Conservation (phyloP, 176 grass and related monocot genomes). For the Triticum dicoccoides region DNA sequence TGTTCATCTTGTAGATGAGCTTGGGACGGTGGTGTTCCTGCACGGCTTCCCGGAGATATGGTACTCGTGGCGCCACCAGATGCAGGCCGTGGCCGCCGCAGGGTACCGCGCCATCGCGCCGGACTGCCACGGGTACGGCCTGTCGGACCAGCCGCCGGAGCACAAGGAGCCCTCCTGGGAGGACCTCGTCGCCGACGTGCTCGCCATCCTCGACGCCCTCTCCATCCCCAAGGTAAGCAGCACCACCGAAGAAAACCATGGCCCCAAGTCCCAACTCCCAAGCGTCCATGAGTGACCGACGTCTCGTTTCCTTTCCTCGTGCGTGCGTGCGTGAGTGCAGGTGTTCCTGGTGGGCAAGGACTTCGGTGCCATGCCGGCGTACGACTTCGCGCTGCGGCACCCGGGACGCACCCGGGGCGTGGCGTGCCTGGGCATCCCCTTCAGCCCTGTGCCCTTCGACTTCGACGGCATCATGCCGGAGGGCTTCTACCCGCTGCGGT, state of each 20-base stretch:
- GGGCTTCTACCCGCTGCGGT: slow-evolving; percentile 62
- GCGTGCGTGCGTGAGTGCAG: too few species aligned
- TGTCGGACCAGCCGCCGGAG: slow-evolving; percentile 46
- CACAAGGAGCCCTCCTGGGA: slow-evolving; percentile 24
- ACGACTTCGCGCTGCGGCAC: slow-evolving; percentile 37
- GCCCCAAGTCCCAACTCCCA: too few species aligned
- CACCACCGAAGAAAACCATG: too few species aligned
- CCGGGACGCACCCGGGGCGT: slow-evolving; percentile 39
- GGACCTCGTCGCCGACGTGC: slow-evolving; percentile 12
- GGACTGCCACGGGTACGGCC: slow-evolving; percentile 47
- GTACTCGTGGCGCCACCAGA: slow-evolving; percentile 43
- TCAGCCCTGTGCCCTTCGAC: background rate
- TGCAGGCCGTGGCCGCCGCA: slow-evolving; percentile 40
- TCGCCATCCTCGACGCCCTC: background rate
- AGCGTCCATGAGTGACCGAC: too few species aligned
- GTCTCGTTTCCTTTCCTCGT: background rate
- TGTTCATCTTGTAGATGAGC: background rate
- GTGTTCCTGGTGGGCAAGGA: slow-evolving; percentile 38
- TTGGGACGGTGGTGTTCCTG: slow-evolving; percentile 44
- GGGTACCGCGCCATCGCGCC: slow-evolving; percentile 52
- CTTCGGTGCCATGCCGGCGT: slow-evolving; percentile 23
- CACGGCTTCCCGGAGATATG: slow-evolving; percentile 40
- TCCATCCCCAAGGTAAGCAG: background rate
- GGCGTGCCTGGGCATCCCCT: slow-evolving; percentile 32
- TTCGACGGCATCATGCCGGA: slow-evolving; percentile 30